These are phyloP conservation scores for Alternaria novae-zelandiae DNA, from an alignment of 2,329 filamentous ascomycete species.

Conservation along the genomic window DNA sequence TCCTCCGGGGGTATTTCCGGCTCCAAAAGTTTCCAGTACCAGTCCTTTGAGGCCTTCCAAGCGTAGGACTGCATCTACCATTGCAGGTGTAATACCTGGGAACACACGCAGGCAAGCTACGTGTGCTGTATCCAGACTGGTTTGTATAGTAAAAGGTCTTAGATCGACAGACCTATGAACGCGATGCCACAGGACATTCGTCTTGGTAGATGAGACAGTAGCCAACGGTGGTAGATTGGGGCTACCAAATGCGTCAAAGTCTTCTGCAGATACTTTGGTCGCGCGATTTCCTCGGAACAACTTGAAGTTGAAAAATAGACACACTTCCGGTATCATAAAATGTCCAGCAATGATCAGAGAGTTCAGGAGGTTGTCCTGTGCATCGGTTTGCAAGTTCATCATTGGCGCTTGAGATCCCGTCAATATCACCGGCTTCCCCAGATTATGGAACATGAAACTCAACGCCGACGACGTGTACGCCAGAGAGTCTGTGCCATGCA, in stretches of 20 bases:
- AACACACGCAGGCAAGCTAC: constrained; percentile 90
- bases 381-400: constrained; percentile 88
- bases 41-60: constrained; percentile 79
- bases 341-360: constrained; percentile 90
- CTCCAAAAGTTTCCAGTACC: constrained; percentile 90
- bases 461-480: constrained; percentile 87
- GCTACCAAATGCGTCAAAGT: constrained; percentile 85
- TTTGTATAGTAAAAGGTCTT: constrained; percentile 75
- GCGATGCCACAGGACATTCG: constrained; percentile 80
- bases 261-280: constrained; percentile 85
- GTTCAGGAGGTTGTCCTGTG: constrained; percentile 86
- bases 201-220: constrained; percentile 78
- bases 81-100: constrained; percentile 90
- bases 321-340: constrained; percentile 91
- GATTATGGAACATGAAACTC: constrained; percentile 89
- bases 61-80: constrained; percentile 83
- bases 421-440: constrained; percentile 89
- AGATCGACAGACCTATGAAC: constrained; percentile 77
- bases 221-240: constrained; percentile 87
- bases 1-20: constrained; percentile 87
- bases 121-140: constrained; percentile 81
- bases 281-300: constrained; percentile 87
- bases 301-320: constrained; percentile 91
- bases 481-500: constrained; percentile 89
- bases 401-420: constrained; percentile 78